Base-by-base conservation (phyloP, 164 flowering plant genomes). In the Berberis thunbergii region DNA sequence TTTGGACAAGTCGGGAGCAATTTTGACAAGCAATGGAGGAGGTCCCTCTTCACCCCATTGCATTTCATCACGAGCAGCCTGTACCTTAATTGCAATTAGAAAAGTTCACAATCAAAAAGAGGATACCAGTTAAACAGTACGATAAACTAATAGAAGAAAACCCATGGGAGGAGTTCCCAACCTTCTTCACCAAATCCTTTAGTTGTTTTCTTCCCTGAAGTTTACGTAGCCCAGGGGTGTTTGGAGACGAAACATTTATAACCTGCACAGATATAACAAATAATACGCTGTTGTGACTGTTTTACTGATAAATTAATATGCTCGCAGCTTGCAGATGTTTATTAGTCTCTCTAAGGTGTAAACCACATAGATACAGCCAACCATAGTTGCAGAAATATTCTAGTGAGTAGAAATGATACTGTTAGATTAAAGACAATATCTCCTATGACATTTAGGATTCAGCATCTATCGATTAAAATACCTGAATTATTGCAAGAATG, bases 11-110 rank as follows among this genome's bases (percentile, higher is more conserved):
- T 91, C 96, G 39, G 97, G 97, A 67, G 97, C 96, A 75, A 95
- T 89, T 76, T 95, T 95, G 49, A 95, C 99, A 53, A 95, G 92
- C 78, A 95, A 73, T 7, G 99, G 99, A 63, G 99, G 99, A 4
- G 97, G 97, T 26, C 99, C 99, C 68, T 91, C 97, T 66, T 91
- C 99, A 64, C 89, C 99, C 99, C 99, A 95, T 74, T 89, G 97
- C 99, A 95, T 95, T 78, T 95, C 97, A 78, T 95, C 97, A 66
- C 99, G 91, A 72, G 99, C 97, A 69, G 92, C 96, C 84, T 88
- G 96, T 73, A 95, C 85, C 99, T 94, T 72, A 2, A 69, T 38
- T 6, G 54, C 26, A 26, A 26, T 26, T 26, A 26, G 26, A 26
- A 8, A 49, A 61, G 3, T 10, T 11, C 41, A 61, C 10, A 12